A percentile compares a stretch with the other conserved stretches of the same genome.
Conservation (phyloP, 1,284 basidiomycete genomes). For the Paramarasmius palmivorus region DNA sequence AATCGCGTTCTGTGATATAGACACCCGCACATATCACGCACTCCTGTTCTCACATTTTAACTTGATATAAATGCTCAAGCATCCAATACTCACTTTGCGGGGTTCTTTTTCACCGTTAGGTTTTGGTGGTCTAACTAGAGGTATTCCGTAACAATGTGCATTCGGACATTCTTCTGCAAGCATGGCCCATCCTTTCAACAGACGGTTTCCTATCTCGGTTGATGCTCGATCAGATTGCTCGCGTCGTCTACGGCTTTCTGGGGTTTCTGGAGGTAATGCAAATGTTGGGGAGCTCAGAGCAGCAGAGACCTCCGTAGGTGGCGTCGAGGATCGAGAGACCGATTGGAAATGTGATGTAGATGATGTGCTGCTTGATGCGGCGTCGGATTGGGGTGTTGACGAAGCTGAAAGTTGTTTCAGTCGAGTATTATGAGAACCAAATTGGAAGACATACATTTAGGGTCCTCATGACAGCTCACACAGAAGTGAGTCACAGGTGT, state of each 20-base stretch:
- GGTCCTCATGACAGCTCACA: conserved; percentile 54
- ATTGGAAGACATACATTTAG: conserved; percentile 31
- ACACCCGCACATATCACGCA: conserved; percentile 72
- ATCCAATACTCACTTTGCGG: conserved; percentile 50
- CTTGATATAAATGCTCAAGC: too few species aligned
- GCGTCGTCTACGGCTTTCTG: conserved; percentile 62
- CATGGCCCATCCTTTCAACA: conserved; percentile 84
- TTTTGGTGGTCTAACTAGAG: conserved; percentile 74
- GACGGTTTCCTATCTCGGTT: conserved; percentile 69
- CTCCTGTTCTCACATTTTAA: too few species aligned
- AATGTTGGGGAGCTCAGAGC: conserved; percentile 61
- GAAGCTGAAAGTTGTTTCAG: not conserved
- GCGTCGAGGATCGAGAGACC: conserved; percentile 64
- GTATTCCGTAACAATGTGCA: conserved; percentile 65
- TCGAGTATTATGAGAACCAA: not conserved
- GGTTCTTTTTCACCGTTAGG: conserved; percentile 58
- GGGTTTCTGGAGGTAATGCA: conserved; percentile 59
- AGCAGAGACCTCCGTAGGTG: conserved; percentile 71
- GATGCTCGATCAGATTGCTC: conserved; percentile 81
- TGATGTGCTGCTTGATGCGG: conserved; percentile 43
- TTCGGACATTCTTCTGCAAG: conserved; percentile 79
- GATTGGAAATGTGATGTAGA: conserved; percentile 40
- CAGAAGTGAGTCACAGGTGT: conserved; percentile 55
- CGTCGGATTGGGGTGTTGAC: conserved; percentile 19
- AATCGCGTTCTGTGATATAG: conserved; percentile 57